Percentiles rank a stretch among this genome's conserved stretches.
phyloP scores from a whole-genome alignment of 2,329 filamentous ascomycete genomes.

The Pseudogymnoascus sp. region DNA sequence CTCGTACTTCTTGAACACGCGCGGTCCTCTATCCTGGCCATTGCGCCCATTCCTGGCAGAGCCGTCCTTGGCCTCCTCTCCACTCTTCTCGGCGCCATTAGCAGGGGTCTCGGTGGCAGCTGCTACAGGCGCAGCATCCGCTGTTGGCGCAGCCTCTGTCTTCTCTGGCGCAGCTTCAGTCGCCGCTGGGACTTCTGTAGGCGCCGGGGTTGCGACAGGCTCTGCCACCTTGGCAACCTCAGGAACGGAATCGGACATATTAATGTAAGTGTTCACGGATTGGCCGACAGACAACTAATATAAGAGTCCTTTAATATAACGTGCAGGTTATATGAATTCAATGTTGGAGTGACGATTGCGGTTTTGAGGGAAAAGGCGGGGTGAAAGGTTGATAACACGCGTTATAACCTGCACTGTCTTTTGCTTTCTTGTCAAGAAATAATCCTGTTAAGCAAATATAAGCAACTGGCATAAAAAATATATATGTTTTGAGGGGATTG shows the following conservation, averaged over 20 bases:
- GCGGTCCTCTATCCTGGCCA: conserved; percentile 12
- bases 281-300: background rate
- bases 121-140: background rate
- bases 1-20: conserved; percentile 25
- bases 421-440: conserved; percentile 8
- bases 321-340: background rate
- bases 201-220: background rate
- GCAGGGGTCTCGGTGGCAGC: background rate
- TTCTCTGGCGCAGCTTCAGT: conserved; percentile 15
- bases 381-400: conserved; percentile 7
- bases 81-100: conserved; percentile 8
- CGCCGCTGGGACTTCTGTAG: background rate
- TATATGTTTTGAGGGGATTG: background rate
- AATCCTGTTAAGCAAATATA: background rate
- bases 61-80: conserved; percentile 16
- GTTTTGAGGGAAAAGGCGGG: background rate
- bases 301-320: background rate
- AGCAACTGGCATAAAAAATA: background rate
- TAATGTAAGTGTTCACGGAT: background rate
- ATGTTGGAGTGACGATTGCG: background rate
- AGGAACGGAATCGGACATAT: conserved; percentile 5
- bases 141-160: conserved; percentile 8
- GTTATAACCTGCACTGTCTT: conserved; percentile 1
- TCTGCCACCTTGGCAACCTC: background rate
- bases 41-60: conserved; percentile 10